Evolutionary conservation across 768 basidiomycete species (phyloP).

Genomic region (Lepiota brunneoincarnata): DNA sequence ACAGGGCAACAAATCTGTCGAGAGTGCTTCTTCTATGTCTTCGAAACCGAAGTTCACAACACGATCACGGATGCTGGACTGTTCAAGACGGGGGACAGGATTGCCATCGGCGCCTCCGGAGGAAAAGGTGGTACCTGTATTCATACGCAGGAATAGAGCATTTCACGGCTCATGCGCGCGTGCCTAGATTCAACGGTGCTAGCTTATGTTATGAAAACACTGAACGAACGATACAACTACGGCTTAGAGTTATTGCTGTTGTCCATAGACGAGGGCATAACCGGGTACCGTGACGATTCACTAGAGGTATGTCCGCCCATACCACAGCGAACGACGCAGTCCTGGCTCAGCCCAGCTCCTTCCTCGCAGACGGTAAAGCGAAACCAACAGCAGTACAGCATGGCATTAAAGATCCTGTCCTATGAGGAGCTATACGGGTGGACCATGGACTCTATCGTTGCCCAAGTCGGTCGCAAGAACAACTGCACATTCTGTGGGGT

Average conservation of each 20-base stretch:
- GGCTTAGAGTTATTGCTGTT: slow-evolving; percentile 88
- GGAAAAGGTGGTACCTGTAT: slow-evolving; percentile 72
- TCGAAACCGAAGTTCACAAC: slow-evolving; percentile 97
- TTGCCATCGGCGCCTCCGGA: slow-evolving; percentile 97
- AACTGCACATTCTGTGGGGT: slow-evolving; percentile 99
- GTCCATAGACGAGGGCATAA: slow-evolving; percentile 98
- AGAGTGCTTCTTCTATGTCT: slow-evolving; percentile 94
- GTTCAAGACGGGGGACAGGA: slow-evolving; percentile 86
- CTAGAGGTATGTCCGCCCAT: slow-evolving; percentile 62
- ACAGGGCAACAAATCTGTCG: slow-evolving; percentile 97
- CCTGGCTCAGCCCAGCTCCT: slow-evolving; percentile 1
- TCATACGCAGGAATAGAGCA: neutral
- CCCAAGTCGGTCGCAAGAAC: slow-evolving; percentile 94
- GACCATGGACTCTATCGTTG: slow-evolving; percentile 98
- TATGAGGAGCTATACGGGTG: slow-evolving; percentile 98
- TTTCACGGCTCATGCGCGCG: slow-evolving; percentile 4
- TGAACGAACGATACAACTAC: slow-evolving; percentile 94
- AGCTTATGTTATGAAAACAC: slow-evolving; percentile 93
- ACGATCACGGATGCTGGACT: slow-evolving; percentile 83
- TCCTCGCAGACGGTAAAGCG: slow-evolving; percentile 85
- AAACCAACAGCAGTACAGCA: slow-evolving; percentile 92
- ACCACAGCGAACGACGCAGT: neutral
- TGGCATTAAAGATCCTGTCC: slow-evolving; percentile 94
- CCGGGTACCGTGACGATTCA: slow-evolving; percentile 96
- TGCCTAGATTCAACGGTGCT: slow-evolving; percentile 91